phyloP scores from a whole-genome alignment of 225 moss, liverwort and hornwort species.

The Pleurozium schreberi region DNA sequence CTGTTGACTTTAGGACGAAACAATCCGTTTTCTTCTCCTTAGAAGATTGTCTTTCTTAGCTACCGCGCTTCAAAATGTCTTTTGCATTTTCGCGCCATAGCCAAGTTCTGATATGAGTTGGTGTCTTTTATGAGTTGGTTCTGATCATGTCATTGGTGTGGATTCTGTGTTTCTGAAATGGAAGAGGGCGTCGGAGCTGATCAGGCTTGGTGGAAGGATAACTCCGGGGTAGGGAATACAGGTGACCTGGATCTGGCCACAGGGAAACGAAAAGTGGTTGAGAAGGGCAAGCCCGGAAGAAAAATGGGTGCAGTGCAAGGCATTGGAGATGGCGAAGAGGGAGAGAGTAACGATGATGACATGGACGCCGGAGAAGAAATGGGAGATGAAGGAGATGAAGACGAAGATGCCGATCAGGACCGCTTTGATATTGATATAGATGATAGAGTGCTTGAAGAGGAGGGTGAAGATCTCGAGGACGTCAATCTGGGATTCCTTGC shows the following conservation, averaged over 20 bases:
- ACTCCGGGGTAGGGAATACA: background rate
- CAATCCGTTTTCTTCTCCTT: background rate
- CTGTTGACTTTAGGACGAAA: background rate
- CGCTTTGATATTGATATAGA: conserved; percentile 39
- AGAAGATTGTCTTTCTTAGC: background rate
- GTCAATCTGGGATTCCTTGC: conserved; percentile 41
- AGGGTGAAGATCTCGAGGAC: conserved; percentile 67
- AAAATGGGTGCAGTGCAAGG: conserved; percentile 35
- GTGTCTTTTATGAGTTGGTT: background rate
- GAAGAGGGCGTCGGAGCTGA: conserved; percentile 15
- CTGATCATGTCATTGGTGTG: background rate
- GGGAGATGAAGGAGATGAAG: conserved; percentile 30
- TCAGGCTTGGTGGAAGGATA: conserved; percentile 32
- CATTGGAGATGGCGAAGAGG: conserved; percentile 22
- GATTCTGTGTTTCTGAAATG: background rate
- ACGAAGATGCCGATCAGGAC: conserved; percentile 38
- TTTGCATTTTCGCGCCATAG: background rate
- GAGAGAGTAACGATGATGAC: conserved; percentile 52
- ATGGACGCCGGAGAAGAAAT: conserved; percentile 39
- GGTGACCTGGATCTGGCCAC: conserved; percentile 15
- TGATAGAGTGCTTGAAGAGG: conserved; percentile 62
- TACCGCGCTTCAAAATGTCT: background rate
- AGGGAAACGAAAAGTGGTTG: conserved; percentile 12
- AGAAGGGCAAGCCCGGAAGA: conserved; percentile 25
- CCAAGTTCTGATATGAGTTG: background rate